phyloP scores from a whole-genome alignment of 2,329 filamentous ascomycete genomes.

The Beauveria brongniartii region DNA sequence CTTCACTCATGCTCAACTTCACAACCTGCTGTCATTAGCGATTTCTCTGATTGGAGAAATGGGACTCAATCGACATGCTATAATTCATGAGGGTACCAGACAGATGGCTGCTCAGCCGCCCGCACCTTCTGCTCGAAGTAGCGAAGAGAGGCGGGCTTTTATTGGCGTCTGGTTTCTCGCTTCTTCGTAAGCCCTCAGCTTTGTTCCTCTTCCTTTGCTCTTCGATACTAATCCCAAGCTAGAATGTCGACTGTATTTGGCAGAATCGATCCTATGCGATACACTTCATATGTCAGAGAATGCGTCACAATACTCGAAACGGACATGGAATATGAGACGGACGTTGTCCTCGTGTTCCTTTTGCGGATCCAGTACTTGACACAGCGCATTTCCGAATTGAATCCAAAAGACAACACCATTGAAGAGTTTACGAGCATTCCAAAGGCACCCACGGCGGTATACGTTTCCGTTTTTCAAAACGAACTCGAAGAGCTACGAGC shows the following conservation, averaged over 20 bases:
- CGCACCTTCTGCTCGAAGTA: constrained; percentile 30
- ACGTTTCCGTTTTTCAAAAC: constrained; percentile 36
- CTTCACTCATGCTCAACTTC: constrained; percentile 43
- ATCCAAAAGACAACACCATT: constrained; percentile 25
- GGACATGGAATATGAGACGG: constrained; percentile 36
- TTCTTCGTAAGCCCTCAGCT: constrained; percentile 35
- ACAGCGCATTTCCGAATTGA: constrained; percentile 39
- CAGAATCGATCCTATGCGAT: constrained; percentile 40
- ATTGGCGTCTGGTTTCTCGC: constrained; percentile 47
- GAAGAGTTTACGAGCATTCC: constrained; percentile 28
- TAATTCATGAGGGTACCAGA: constrained; percentile 32
- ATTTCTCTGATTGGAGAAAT: constrained; percentile 39
- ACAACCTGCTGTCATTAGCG: constrained; percentile 41
- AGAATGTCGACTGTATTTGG: constrained; percentile 35
- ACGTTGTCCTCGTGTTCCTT: constrained; percentile 37
- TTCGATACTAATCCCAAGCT: not conserved
- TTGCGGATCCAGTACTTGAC: constrained; percentile 42
- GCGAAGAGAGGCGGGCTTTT: constrained; percentile 44
- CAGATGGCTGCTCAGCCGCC: constrained; percentile 34
- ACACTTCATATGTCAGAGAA: constrained; percentile 42
- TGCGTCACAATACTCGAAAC: constrained; percentile 39
- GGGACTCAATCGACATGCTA: constrained; percentile 34
- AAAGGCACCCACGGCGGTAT: constrained; percentile 35
- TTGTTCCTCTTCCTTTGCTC: no score
- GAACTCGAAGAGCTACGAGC: constrained; percentile 36